A percentile compares a stretch with the other conserved stretches of the same genome.
Evolutionary conservation across 257 asterid genomes (phyloP).

Genomic region (Solanum tacnaense): DNA sequence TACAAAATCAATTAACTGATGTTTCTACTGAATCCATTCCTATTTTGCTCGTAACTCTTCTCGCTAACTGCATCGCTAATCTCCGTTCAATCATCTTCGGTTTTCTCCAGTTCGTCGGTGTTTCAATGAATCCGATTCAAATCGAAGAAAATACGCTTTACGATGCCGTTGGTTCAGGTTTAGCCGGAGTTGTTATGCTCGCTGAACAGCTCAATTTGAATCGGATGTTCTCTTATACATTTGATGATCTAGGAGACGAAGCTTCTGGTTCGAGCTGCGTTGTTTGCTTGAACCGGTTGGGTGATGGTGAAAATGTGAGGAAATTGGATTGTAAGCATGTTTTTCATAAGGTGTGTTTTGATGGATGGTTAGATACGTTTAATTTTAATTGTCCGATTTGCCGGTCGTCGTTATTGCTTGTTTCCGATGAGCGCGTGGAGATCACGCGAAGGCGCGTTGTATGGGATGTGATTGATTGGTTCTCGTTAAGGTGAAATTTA

Average conservation of each 20-base stretch:
- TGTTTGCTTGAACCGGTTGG: slow-evolving; percentile 56
- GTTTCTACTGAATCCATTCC: slow-evolving; percentile 56
- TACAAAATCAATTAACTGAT: slow-evolving; percentile 56
- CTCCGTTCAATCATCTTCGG: slow-evolving; percentile 33
- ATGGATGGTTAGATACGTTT: slow-evolving; percentile 76
- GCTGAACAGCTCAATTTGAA: slow-evolving; percentile 64
- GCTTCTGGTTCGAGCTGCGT: slow-evolving; percentile 37
- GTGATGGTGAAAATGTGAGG: slow-evolving; percentile 57
- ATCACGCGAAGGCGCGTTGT: slow-evolving; percentile 34
- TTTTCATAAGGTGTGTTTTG: slow-evolving; percentile 70
- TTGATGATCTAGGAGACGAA: not conserved
- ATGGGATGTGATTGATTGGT: slow-evolving; percentile 26
- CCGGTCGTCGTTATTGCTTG: slow-evolving; percentile 30
- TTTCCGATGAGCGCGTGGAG: slow-evolving; percentile 32
- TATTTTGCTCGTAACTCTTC: slow-evolving; percentile 31
- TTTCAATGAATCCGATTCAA: slow-evolving; percentile 2
- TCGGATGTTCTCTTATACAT: slow-evolving; percentile 22
- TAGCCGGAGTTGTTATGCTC: slow-evolving; percentile 41
- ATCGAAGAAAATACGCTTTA: slow-evolving; percentile 13
- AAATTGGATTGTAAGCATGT: slow-evolving; percentile 57
- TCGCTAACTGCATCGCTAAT: slow-evolving; percentile 34
- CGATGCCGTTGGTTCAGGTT: slow-evolving; percentile 53
- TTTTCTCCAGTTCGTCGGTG: slow-evolving; percentile 22
- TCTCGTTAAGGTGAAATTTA: slow-evolving; percentile 4
- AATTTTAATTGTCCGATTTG: slow-evolving; percentile 75